Evolutionary conservation across 169 alveolate species (phyloP), one percentile per base, ranked within the genome.

Genomic region (Plasmodium billcollinsi): DNA sequence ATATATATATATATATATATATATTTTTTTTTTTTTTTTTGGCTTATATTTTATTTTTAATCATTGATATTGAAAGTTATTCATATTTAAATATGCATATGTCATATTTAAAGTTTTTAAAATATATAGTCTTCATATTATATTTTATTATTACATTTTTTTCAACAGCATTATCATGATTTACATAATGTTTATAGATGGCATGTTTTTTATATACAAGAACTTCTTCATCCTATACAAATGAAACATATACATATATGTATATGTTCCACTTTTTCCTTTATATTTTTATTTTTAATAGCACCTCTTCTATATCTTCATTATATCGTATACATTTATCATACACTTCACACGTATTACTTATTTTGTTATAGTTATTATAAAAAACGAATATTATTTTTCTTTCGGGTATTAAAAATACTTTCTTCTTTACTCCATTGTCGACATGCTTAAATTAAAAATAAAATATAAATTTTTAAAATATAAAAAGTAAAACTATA

Each of bases 161-260:
- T 69, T 66, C 71, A 11, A 65, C 15, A 2, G 89, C 58, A 2
- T 76, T 72, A 47, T 20, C 62, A 65, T 65, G 54, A 45, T 76
- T 76, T 29, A 76, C 63, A 49, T 65, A 76, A 14, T 76, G 89
- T 49, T 76, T 76, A 24, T 76, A 76, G 14, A 76, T 56, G n/a
- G 33, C 24, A 52, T 76, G 63, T 69, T 50, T 76, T 52, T 52
- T 76, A 58, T 76, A 76, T 24, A 39, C n/a, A 5, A 76, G 56
- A 14, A 76, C 39, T 76, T 76, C 89, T 76, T 76, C 89, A 58
- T 76, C 33, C 89, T 76, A 70, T 29, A 24, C 39, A 70, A 52
- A 62, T 2, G 14, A 14, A 29, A n/a, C 24, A 24, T 12, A 8
- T 29, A 6, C 0, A 20, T 52, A 29, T 49, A 14, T 1, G n/a